These are phyloP conservation scores for Trametes gibbosa DNA, from an alignment of 768 basidiomycete species.

Conservation along the genomic window DNA sequence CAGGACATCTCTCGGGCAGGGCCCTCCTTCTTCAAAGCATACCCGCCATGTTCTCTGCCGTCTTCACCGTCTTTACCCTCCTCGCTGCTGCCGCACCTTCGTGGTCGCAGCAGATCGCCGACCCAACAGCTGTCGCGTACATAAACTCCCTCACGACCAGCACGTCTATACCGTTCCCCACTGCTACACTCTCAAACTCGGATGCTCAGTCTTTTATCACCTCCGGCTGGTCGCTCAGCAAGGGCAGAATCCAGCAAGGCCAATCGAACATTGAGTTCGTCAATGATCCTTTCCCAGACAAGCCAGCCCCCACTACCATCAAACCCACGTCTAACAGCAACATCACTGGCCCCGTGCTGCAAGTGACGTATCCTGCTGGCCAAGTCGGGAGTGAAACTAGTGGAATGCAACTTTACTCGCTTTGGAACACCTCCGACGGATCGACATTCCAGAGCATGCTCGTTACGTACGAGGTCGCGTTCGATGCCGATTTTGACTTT, in stretches of 20 bases:
- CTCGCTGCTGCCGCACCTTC: slow-evolving; percentile 10
- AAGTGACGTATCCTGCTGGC: slow-evolving; percentile 61
- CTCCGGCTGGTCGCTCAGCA: slow-evolving; percentile 59
- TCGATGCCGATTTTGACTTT: slow-evolving; percentile 63
- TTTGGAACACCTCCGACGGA: slow-evolving; percentile 63
- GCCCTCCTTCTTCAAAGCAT: slow-evolving; percentile 1
- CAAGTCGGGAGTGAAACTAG: slow-evolving; percentile 59
- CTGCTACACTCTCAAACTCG: slow-evolving; percentile 49
- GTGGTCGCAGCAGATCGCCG: slow-evolving; percentile 16
- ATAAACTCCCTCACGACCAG: slow-evolving; percentile 56
- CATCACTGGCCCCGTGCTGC: slow-evolving; percentile 39
- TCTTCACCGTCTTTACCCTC: slow-evolving; percentile 6
- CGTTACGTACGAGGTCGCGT: slow-evolving; percentile 72
- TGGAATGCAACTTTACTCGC: slow-evolving; percentile 64
- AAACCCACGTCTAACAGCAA: slow-evolving; percentile 10
- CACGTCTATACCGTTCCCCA: slow-evolving; percentile 64
- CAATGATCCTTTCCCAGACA: slow-evolving; percentile 60
- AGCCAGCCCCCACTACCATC: slow-evolving; percentile 41
- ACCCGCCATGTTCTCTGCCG: slow-evolving; percentile 10
- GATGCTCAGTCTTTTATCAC: slow-evolving; percentile 51
- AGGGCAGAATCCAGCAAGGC: slow-evolving; percentile 59
- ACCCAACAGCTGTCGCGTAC: slow-evolving; percentile 38
- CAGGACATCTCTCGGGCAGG: slow-evolving; percentile 14
- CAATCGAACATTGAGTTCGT: slow-evolving; percentile 59
- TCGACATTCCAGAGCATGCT: slow-evolving; percentile 65